Percentiles rank a stretch among this genome's conserved stretches.
These are phyloP conservation scores for Aspergillus uvarum DNA, from an alignment of 2,329 filamentous ascomycete species.

Conservation along the genomic window DNA sequence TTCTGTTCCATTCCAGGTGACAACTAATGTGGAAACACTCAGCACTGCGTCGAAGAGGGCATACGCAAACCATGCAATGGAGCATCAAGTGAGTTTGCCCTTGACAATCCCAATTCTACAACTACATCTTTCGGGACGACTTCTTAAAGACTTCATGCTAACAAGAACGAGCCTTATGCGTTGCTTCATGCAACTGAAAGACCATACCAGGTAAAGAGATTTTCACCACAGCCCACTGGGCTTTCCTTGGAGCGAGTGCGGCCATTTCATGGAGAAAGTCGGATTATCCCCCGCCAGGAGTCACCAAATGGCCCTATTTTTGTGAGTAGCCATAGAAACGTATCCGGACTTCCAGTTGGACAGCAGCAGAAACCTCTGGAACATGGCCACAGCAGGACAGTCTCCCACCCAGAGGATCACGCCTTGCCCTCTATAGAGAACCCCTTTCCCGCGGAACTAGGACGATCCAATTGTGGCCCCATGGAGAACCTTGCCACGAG, in stretches of 20 bases:
- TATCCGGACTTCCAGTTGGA: slow-evolving; percentile 19
- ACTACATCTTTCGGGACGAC: too few relatives aligned
- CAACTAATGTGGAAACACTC: slow-evolving; percentile 15
- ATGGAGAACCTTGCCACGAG: slow-evolving; percentile 31
- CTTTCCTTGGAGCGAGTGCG: slow-evolving; percentile 23
- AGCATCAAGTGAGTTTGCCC: slow-evolving; percentile 22
- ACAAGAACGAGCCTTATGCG: slow-evolving; percentile 27
- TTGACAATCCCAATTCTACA: background rate
- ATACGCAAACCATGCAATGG: slow-evolving; percentile 9
- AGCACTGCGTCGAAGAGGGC: slow-evolving; percentile 15
- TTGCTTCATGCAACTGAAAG: slow-evolving; percentile 18
- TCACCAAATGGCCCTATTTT: slow-evolving; percentile 32
- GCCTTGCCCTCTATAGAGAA: slow-evolving; percentile 40
- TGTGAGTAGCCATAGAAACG: slow-evolving; percentile 31
- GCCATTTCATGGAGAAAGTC: slow-evolving; percentile 19
- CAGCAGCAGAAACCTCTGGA: slow-evolving; percentile 16
- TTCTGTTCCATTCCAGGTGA: slow-evolving; percentile 18
- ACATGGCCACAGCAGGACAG: slow-evolving; percentile 18
- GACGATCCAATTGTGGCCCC: slow-evolving; percentile 23
- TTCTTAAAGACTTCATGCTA: slow-evolving; percentile 16
- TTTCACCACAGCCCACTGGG: slow-evolving; percentile 22
- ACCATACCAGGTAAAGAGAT: slow-evolving; percentile 21
- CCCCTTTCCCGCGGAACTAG: slow-evolving; percentile 24
- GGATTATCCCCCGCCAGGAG: slow-evolving; percentile 17
- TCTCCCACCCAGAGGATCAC: slow-evolving; percentile 27